Evolutionary conservation across 2,329 filamentous ascomycete genomes (phyloP), one percentile per base, ranked within the genome.

Genomic region (Knufia fluminis): DNA sequence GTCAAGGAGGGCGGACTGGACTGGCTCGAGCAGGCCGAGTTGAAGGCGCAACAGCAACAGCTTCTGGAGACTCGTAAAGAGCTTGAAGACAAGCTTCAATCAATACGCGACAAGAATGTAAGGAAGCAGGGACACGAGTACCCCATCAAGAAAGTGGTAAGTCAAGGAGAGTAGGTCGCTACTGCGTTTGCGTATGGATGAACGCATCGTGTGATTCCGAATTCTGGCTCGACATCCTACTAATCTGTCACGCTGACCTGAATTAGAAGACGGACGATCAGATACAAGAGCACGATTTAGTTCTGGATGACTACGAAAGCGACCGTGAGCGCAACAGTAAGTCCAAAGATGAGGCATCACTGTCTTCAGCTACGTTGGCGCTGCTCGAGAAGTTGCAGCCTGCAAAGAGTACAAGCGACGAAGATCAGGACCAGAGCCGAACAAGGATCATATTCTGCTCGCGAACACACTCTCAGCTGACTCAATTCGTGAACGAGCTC

Each of bases 381-480:
- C 67, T 92, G 41, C 78, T 96, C 67, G 77, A 84, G 49, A 82
- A 79, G 56, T 75, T 83, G 26, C 80, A 56, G 65, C 62, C 65
- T 28, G 50, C 59, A 24, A 60, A 55, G 19, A 46, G 50, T 48
- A 63, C 61, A 16, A 58, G 64, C 14, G 68, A 72, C 6, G 69
- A 76, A 7, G 66, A 73, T n/a, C 66, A 72, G n/a, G 71, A 78
- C 32, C 65, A 75, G 6, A 79, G 87, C 48, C 80, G 84, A 55
- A 72, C 85, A 45, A 94, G 91, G 73, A 86, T 96, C 46, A 94
- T 86, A 66, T 95, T 91, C 68, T 92, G 89, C 49, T 96, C 90
- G 6, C 79, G 90, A 62, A 96, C 90, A 1, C 90, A 96, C 65
- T 96, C 90, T 2, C 90, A 96, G 61, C 69, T 96, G 12, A 84